Conservation (phyloP, 148 eudicot species). For the Vaccinium corymbosum region DNA sequence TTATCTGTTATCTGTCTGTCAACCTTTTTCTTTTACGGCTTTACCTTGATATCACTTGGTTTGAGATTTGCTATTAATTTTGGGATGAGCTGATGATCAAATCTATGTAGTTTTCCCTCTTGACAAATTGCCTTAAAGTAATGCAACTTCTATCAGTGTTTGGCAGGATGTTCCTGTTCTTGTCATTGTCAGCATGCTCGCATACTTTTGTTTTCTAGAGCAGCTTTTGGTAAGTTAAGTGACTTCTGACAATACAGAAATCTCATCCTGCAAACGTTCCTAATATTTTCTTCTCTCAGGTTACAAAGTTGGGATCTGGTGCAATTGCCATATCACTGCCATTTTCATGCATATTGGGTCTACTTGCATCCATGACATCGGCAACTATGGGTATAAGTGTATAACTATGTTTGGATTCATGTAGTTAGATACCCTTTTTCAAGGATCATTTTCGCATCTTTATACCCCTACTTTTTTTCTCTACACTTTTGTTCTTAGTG, state of each 20-base stretch:
- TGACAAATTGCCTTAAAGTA: conserved; percentile 12
- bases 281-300: conserved; percentile 35
- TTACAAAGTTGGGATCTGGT: conserved; percentile 67
- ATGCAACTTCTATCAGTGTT: conserved; percentile 44
- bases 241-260: neutral
- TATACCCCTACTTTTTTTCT: conserved; percentile 6
- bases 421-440: neutral
- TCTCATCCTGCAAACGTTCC: neutral
- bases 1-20: neutral
- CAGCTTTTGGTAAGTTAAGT: conserved; percentile 76
- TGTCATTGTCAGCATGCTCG: conserved; percentile 93
- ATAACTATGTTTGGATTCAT: conserved; percentile 4
- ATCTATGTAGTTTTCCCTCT: neutral
- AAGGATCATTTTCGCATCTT: neutral
- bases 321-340: conserved; percentile 95
- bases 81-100: neutral
- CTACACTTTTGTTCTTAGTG: conserved; percentile 34
- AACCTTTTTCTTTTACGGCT: neutral
- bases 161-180: conserved; percentile 98
- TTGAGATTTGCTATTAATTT: neutral
- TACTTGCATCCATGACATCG: conserved; percentile 89
- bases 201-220: conserved; percentile 89
- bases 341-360: conserved; percentile 89
- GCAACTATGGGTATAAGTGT: conserved; percentile 97
- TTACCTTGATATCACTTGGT: neutral